phyloP scores from a whole-genome alignment of 2,329 filamentous ascomycete species.

The Diaporthe australafricana region DNA sequence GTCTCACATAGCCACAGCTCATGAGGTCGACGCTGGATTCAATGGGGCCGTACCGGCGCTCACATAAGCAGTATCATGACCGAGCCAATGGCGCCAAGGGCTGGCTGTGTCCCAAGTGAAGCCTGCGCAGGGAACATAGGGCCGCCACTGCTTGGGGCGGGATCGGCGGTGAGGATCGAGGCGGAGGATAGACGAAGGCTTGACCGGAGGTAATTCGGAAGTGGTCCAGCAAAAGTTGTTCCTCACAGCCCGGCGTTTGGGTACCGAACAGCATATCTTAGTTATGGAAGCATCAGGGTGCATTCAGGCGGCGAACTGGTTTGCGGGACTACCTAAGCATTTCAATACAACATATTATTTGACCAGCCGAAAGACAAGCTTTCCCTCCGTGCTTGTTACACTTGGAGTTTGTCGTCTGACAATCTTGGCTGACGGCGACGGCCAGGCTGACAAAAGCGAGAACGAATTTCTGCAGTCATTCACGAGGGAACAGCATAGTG shows the following conservation, averaged over 20 bases:
- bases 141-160: neutral
- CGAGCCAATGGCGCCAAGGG: neutral
- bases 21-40: slow-evolving; percentile 1
- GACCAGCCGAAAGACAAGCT: neutral
- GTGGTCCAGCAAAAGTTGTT: neutral
- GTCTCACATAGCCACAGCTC: neutral
- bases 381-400: slow-evolving; percentile 5
- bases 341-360: slow-evolving; percentile 1
- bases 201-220: neutral
- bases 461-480: neutral
- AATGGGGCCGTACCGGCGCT: neutral
- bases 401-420: neutral
- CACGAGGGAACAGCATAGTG: neutral
- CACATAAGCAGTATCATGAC: slow-evolving; percentile 8
- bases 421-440: slow-evolving; percentile 11
- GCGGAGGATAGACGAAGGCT: neutral
- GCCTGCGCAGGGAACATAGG: neutral
- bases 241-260: slow-evolving; percentile 32
- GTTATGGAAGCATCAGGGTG: slow-evolving; percentile 21
- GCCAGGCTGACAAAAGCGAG: neutral
- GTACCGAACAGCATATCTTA: slow-evolving; percentile 10
- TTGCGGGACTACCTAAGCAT: neutral
- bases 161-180: neutral
- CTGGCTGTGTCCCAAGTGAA: neutral
- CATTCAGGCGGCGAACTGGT: slow-evolving; percentile 25